Base-by-base conservation (phyloP, 2,329 filamentous ascomycete genomes). In the Arthroderma uncinatum region DNA sequence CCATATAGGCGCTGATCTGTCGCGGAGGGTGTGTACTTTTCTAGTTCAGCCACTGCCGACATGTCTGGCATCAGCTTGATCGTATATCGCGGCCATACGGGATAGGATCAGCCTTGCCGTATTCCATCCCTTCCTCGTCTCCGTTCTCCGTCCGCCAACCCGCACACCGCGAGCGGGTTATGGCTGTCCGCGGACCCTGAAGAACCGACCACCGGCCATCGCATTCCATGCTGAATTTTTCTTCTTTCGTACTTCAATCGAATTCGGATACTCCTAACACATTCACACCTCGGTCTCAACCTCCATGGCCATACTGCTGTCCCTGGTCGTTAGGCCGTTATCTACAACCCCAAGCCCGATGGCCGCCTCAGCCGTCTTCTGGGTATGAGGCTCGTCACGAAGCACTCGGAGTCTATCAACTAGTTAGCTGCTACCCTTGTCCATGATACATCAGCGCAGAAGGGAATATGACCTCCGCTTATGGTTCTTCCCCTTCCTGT, bases 401-500 rank as follows among this genome's bases (percentile, higher is more conserved):
- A 98, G 75, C 65, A 89, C 80, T 70, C 90, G 89, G 56, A 95
- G 74, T 70, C 92, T 95, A 54, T 42, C 57, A 48, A 28, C 16
- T 10, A 30, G 33, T 30, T 28, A 25, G 16, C 9, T 30, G 19
- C 16, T 60, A 52, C 14, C 40, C 54, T 40, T 34, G 48, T 44
- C 36, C 42, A 44, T 37, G 16, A 9, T 21, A 57, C 9, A 64
- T 62, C 61, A 34, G 55, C 58, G 56, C 58, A 52, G 39, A 55
- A 39, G 25, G 33, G 16, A 25, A 4, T 63, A 68, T 54, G 68
- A 89, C 88, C 87, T 86, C 77, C 90, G 83, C 81, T 91, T 96
- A 74, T 98, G 93, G 62, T 88, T 89, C 75, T 96, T 98, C 65
- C 89, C 89, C 71, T 86, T 89, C 58, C 79, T 78, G 73, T 98